phyloP scores from a whole-genome alignment of 495 filamentous ascomycete genomes.

The Aspergillus cristatus region DNA sequence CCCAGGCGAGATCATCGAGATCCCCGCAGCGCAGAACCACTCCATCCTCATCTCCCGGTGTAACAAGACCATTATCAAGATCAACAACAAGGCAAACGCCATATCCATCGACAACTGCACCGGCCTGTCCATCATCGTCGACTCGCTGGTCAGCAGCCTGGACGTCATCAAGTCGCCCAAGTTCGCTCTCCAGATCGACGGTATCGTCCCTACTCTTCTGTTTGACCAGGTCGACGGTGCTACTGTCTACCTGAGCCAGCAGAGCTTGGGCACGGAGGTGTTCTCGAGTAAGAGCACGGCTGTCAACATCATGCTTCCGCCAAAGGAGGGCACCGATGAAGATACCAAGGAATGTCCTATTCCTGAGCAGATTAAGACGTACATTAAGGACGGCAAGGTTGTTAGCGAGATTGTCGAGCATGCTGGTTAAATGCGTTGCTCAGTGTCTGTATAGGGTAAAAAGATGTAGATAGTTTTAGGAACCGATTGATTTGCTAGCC shows the following conservation, averaged over 20 bases:
- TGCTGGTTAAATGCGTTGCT: conserved; percentile 46
- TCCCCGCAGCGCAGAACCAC: conserved; percentile 72
- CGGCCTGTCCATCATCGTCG: conserved; percentile 75
- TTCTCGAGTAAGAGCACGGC: conserved; percentile 78
- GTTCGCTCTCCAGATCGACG: conserved; percentile 84
- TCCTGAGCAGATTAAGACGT: conserved; percentile 83
- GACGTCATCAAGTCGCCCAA: conserved; percentile 90
- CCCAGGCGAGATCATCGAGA: conserved; percentile 58
- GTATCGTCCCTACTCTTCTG: conserved; percentile 72
- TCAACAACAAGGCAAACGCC: conserved; percentile 89
- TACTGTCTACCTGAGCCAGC: conserved; percentile 70
- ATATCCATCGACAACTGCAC: conserved; percentile 86
- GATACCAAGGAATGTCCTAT: conserved; percentile 81
- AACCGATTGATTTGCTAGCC: no score
- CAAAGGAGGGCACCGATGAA: conserved; percentile 45
- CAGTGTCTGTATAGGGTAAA: no score
- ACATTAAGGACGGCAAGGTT: conserved; percentile 63
- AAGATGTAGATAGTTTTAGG: no score
- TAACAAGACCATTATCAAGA: conserved; percentile 78
- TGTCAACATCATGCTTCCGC: conserved; percentile 77
- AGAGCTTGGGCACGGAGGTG: conserved; percentile 67
- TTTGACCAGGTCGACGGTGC: conserved; percentile 92
- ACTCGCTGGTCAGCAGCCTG: conserved; percentile 80
- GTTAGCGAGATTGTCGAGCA: conserved; percentile 87
- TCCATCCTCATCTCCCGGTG: conserved; percentile 88